These are phyloP conservation scores for Phytomonas francai DNA, from an alignment of 208 protist genomes.

Conservation along the genomic window DNA sequence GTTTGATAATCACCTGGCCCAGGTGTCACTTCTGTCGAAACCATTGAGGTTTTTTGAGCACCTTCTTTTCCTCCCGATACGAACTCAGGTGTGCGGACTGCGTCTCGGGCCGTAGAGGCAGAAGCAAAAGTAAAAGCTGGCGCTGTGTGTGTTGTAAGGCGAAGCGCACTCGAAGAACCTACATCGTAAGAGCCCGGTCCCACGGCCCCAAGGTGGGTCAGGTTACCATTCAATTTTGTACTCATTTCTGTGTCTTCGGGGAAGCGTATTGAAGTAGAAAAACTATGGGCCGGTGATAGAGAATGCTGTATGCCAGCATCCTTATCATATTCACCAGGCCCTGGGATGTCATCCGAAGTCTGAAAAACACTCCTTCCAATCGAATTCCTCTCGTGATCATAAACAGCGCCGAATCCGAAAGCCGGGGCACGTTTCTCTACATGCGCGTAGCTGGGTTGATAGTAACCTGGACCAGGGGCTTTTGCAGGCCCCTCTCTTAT, in stretches of 20 bases:
- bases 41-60: background rate
- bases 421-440: slow-evolving; percentile 13
- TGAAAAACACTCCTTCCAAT: background rate
- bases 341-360: slow-evolving; percentile 8
- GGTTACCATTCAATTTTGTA: background rate
- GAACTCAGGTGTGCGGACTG: background rate
- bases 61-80: background rate
- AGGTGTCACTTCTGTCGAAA: background rate
- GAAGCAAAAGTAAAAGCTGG: slow-evolving; percentile 17
- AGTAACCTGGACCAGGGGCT: slow-evolving; percentile 24
- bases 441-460: slow-evolving; percentile 20
- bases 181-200: slow-evolving; percentile 51
- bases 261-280: slow-evolving; percentile 13
- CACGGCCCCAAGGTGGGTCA: slow-evolving; percentile 8
- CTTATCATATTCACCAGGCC: slow-evolving; percentile 15
- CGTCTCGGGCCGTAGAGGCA: background rate
- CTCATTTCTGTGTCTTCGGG: background rate
- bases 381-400: background rate
- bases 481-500: background rate
- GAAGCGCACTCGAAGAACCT: slow-evolving; percentile 1
- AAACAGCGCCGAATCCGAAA: slow-evolving; percentile 15
- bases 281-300: slow-evolving; percentile 7
- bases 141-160: slow-evolving; percentile 9
- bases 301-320: slow-evolving; percentile 6
- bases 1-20: slow-evolving; percentile 7